Base-by-base conservation (phyloP, 441 rosid species). In the Eugenia klotzschiana region DNA sequence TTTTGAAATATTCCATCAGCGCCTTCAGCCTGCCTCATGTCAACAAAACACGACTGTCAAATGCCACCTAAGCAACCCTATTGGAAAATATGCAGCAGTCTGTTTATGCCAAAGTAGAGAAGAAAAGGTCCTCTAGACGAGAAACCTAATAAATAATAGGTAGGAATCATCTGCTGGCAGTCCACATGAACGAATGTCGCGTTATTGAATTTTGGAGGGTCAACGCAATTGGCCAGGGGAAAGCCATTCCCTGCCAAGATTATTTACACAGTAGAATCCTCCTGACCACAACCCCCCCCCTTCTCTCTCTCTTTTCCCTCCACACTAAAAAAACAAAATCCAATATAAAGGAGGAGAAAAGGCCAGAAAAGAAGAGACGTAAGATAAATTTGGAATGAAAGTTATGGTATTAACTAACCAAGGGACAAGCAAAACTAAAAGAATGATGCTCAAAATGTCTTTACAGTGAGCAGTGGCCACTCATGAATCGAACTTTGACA, bases 1-100 rank as follows among this genome's bases (percentile, higher is more conserved):
- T 95, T 89, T 92, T 89, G 85, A 93, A 93, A 84, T 91, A 92
- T 81, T 94, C 98, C 87, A 94, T 91, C n/a, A 95, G 81, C 51
- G 91, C 96, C 86, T 87, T 92, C 83, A 95, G 73, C 84, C 98
- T 92, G 91, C 87, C 84, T 82, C 73, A 79, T 51, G 81, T 20
- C 25, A 69, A 69, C 46, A 69, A 37, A 69, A 33, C 77, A 69
- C 9, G 46, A 69, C 23, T 18, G 46, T 69, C 25, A 69, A 69
- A 69, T 20, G 40, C 77, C 77, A 20, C 77, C 77, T 69, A 20
- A 69, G 46, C 46, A 69, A 43, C 46, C 46, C 15, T 2, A 37
- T 69, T 69, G 22, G 77, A 69, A 64, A 33, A 69, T 33, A 69
- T 37, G 46, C 77, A 69, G 25, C 77, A 23, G 46, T 69, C 77